Evolutionary conservation across 228 moss, liverwort and hornwort species (phyloP).

Genomic region (Sphagnum magellanicum): DNA sequence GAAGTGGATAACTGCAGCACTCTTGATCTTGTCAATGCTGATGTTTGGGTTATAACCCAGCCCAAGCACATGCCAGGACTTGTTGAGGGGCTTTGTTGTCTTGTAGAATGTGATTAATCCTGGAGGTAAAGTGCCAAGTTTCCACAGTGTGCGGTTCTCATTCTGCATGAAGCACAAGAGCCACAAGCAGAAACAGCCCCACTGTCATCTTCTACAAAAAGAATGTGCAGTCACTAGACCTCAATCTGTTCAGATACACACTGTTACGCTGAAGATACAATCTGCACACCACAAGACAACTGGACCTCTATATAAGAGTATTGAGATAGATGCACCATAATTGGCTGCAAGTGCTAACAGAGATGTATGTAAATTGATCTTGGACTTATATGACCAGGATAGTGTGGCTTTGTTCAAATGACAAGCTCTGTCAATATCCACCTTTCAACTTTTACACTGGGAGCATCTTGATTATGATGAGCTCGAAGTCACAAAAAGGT

Average conservation of each 20-base stretch:
- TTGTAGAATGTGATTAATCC: slow-evolving; percentile 96
- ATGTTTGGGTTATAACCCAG: slow-evolving; percentile 92
- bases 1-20: slow-evolving; percentile 91
- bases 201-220: background rate
- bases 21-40: slow-evolving; percentile 70
- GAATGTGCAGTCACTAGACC: slow-evolving; percentile 1
- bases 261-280: background rate
- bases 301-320: background rate
- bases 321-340: background rate
- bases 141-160: slow-evolving; percentile 86
- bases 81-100: slow-evolving; percentile 79
- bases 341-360: background rate
- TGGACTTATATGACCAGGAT: too few species aligned
- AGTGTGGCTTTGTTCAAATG: too few species aligned
- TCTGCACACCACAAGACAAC: background rate
- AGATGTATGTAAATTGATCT: too few species aligned
- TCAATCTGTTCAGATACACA: background rate
- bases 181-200: background rate
- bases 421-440: too few species aligned
- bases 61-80: slow-evolving; percentile 91
- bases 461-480: too few species aligned
- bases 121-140: slow-evolving; percentile 91
- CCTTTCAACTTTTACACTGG: too few species aligned
- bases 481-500: too few species aligned
- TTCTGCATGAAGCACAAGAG: slow-evolving; percentile 44